These are phyloP conservation scores for Coemansia sp. DNA, from an alignment of 192 early-diverging fungal genomes.

Conservation along the genomic window DNA sequence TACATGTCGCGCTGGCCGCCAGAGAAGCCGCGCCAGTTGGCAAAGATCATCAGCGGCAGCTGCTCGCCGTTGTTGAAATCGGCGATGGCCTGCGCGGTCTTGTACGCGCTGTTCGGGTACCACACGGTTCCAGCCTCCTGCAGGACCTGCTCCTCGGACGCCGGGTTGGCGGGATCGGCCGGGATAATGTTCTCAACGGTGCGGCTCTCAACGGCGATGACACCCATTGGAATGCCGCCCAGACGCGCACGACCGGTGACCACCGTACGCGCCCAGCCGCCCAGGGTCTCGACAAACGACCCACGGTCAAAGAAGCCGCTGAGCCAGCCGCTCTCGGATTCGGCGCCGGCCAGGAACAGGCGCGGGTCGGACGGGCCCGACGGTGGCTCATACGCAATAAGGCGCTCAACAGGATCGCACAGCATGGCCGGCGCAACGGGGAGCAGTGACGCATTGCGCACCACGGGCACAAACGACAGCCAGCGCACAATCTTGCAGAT, in stretches of 20 bases:
- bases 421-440: conserved; percentile 56
- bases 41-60: conserved; percentile 97
- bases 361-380: conserved; percentile 89
- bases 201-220: conserved; percentile 95
- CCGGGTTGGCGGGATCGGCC: conserved; percentile 91
- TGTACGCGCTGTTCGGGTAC: conserved; percentile 99
- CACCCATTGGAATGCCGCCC: conserved; percentile 96
- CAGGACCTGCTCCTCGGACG: conserved; percentile 84
- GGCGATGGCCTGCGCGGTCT: conserved; percentile 98
- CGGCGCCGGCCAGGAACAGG: conserved; percentile 80
- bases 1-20: conserved; percentile 99
- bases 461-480: conserved; percentile 86
- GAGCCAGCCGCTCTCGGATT: conserved; percentile 64
- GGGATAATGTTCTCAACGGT: conserved; percentile 88
- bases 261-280: conserved; percentile 96
- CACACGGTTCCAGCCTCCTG: conserved; percentile 95
- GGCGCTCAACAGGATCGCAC: conserved; percentile 77
- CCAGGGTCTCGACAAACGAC: conserved; percentile 95
- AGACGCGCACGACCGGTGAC: conserved; percentile 92
- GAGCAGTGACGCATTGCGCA: conserved; percentile 63
- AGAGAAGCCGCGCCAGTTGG: conserved; percentile 99
- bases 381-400: conserved; percentile 80
- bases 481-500: conserved; percentile 91
- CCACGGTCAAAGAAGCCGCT: conserved; percentile 96
- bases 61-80: conserved; percentile 99